A percentile compares a stretch with the other conserved stretches of the same genome.
phyloP scores from a whole-genome alignment of 495 filamentous ascomycete species.

The Aspergillus sclerotioniger region DNA sequence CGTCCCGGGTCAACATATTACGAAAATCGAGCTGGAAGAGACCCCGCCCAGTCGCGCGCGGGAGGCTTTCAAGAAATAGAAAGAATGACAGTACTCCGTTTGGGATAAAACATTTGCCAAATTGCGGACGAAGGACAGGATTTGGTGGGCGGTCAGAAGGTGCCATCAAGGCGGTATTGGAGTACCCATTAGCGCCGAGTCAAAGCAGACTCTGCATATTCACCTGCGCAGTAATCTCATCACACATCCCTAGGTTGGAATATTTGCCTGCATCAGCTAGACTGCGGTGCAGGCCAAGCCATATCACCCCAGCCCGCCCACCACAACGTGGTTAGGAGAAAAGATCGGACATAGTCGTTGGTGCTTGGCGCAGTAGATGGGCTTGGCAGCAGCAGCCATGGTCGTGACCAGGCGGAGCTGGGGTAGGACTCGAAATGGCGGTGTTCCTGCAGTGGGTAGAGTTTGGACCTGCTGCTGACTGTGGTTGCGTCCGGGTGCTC shows the following conservation, averaged over 20 bases:
- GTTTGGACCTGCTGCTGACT: neutral
- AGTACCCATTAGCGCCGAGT: neutral
- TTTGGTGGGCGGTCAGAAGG: neutral
- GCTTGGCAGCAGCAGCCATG: slow-evolving; percentile 23
- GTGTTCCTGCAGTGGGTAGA: slow-evolving; percentile 28
- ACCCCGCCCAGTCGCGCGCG: slow-evolving; percentile 27
- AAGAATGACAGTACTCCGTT: neutral
- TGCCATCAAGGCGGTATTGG: neutral
- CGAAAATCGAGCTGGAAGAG: slow-evolving; percentile 85
- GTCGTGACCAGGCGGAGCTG: slow-evolving; percentile 10
- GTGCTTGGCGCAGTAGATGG: slow-evolving; percentile 22
- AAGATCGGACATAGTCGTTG: slow-evolving; percentile 14
- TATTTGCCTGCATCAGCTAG: neutral
- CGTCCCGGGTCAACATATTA: slow-evolving; percentile 81
- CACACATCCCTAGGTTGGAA: slow-evolving; percentile 1
- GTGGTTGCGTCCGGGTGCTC: neutral
- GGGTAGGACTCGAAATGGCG: slow-evolving; percentile 17
- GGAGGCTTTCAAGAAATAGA: slow-evolving; percentile 23
- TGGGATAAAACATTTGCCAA: neutral
- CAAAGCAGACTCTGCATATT: neutral
- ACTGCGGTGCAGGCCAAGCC: slow-evolving; percentile 7
- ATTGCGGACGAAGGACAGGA: neutral
- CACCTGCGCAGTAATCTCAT: neutral
- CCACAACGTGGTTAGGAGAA: slow-evolving; percentile 27
- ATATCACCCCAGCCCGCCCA: slow-evolving; percentile 14